Percentiles rank a stretch among this genome's conserved stretches.
These are phyloP conservation scores for Tripterygium wilfordii DNA, from an alignment of 177 flowering plant species.

Conservation along the genomic window DNA sequence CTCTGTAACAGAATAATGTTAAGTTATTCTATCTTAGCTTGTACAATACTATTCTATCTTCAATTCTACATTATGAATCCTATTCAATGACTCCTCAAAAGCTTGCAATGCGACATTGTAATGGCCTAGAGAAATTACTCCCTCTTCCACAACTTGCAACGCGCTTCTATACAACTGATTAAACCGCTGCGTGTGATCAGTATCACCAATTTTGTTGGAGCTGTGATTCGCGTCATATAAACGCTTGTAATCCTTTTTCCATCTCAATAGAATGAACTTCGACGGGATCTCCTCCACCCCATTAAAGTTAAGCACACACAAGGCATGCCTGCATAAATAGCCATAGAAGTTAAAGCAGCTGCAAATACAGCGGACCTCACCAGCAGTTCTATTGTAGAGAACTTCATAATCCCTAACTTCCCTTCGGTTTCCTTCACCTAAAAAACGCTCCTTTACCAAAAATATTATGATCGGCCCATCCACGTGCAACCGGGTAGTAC, in stretches of 20 bases:
- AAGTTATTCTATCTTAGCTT: constrained; percentile 15
- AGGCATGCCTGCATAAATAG: constrained; percentile 39
- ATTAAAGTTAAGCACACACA: constrained; percentile 45
- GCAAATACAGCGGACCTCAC: constrained; percentile 47
- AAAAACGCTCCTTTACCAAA: constrained; percentile 42
- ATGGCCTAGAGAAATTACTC: constrained; percentile 32
- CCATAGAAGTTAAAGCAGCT: constrained; percentile 43
- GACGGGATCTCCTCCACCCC: constrained; percentile 50
- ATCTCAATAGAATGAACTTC: constrained; percentile 33
- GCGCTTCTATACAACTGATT: constrained; percentile 37
- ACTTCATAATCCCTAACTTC: constrained; percentile 44
- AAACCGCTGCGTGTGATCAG: constrained; percentile 24
- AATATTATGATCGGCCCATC: constrained; percentile 43
- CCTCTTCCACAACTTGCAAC: constrained; percentile 49
- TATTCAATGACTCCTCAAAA: constrained; percentile 35
- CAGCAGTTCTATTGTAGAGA: constrained; percentile 35
- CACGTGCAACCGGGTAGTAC: constrained; percentile 33
- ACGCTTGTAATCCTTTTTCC: constrained; percentile 51
- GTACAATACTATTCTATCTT: too few species aligned
- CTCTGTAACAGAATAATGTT: too few species aligned
- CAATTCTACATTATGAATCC: constrained; percentile 34
- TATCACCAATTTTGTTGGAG: constrained; percentile 9
- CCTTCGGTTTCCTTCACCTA: constrained; percentile 30
- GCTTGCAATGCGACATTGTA: constrained; percentile 37
- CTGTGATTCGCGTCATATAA: constrained; percentile 18